Evolutionary conservation across 2,329 filamentous ascomycete species (phyloP), one percentile per base, ranked within the genome.

Genomic region (Botrytis elliptica): DNA sequence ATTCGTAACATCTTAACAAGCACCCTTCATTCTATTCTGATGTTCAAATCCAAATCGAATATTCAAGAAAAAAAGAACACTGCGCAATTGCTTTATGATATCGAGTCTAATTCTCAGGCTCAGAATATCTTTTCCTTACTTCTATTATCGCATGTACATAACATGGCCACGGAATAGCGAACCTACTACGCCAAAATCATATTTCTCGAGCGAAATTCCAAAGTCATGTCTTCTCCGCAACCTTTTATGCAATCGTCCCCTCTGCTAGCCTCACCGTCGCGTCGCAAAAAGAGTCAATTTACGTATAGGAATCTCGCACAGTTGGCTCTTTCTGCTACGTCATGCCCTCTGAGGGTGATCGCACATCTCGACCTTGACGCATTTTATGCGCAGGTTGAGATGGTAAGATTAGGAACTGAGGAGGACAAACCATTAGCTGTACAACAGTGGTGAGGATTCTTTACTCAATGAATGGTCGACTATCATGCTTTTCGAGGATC

Each of bases 311-410:
- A 98, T 71, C 87, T 98, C 25, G 86, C 89, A 49, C 91, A 95
- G 76, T 88, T 98, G 73, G 89, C 91, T 10, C 87, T 90, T 16
- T 94, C 88, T 77, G 90, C 89, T 49, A 86, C 91, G 0, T 89
- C 90, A 14, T 94, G 90, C 69, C 95, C 95, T 1, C 86, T 99
- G 52, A 91, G 96, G 64, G 92, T 97, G 42, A 90, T 98, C 78
- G 93, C 94, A 10, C 95, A 98, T 82, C 90, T 98, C 76, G 96
- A 99, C 80, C 90, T 99, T 74, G 96, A 99, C 88, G 95, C 95
- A 57, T 99, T 99, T 83, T 99, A 99, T 82, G 92, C 93, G 5
- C 96, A 99, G 85, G 98, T 94, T 81, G 96, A 99, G 84, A 97
- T 95, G 88, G 90, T 97, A 16, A 90, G 96, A 12, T 86, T 98